Base-by-base conservation (phyloP, 768 basidiomycete species). In the Trametes cinnabarina region DNA sequence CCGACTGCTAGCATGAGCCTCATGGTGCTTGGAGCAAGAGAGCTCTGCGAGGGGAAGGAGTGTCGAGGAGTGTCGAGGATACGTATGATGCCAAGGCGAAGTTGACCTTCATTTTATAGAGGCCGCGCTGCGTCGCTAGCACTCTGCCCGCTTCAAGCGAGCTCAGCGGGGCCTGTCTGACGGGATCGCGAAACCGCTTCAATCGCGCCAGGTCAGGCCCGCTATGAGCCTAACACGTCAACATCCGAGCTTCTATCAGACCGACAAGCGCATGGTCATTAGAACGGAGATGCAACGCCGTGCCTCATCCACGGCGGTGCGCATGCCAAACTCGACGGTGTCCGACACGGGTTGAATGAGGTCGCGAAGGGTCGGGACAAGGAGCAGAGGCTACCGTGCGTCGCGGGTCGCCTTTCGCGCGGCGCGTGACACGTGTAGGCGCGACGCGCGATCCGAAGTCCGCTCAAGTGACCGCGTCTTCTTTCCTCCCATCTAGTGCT, bases 211-310 rank as follows among this genome's bases (percentile, higher is more conserved):
- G 44, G 12, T 15, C 25, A 55, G 37, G 37, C 12, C 54, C 46
- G 46, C 37, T 47, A 37, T 46, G 35, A 55, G 54, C 43, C 39
- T 47, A 41, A 55, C 12, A 37, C 37, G 54, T 55, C 54, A 40
- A 35, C 37, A 23, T 40, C 37, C 54, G 37, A 23, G 26, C 54
- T 55, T 55, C 54, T 55, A 55, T 55, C 54, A 55, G 54, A 47
- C 22, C 46, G 37, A n/a, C 11, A 15, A n/a, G 11, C 37, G 37
- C 37, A 39, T 39, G 37, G 30, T 32, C 30, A 32, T 12, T 32
- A 32, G 37, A 39, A 39, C n/a, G 37, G n/a, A 39, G 37, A n/a
- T 11, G 25, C 37, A 34, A n/a, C 35, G 39, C 35, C 25, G 54
- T 47, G 54, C 46, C 46, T 40, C 10, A 15, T 46, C 46, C 46